Base-by-base conservation (phyloP, 768 basidiomycete species). In the Gymnopilus junonius region DNA sequence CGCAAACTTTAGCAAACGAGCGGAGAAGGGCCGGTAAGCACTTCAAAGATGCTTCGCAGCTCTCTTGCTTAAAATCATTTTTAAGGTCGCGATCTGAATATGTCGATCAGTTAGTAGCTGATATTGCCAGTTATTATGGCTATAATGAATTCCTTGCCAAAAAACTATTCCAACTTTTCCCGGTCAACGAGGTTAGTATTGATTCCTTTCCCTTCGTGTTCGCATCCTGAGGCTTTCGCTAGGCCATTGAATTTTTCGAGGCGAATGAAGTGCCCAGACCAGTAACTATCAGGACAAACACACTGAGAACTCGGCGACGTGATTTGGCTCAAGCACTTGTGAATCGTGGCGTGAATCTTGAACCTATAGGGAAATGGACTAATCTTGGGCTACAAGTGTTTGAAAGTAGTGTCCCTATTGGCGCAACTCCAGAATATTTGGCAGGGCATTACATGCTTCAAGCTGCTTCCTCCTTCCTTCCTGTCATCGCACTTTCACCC, bases 381-480 rank as follows among this genome's bases (percentile, higher is more conserved):
- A 99, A 98, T 72, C 96, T 98, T 65, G 97, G 97, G 15, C 83
- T 99, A n/a, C 97, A 99, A 76, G 92, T 99, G 3, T 99, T 99
- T 74, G 97, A 98, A 78, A 94, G 92, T 66, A 89, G 86, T 64
- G 95, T 99, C 1, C 97, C 97, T 0, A 94, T 99, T 65, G 97
- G 94, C 74, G 97, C 97, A 6, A 99, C 97, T 2, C 97, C 97
- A 11, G 97, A 99, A 79, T 99, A 99, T 77, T 87, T 99, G 39
- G 95, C 97, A 0, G 97, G 97, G 2, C 96, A 99, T 74, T 99
- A 99, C 78, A 99, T 99, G 94, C 91, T 99, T 25, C 97, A 99
- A 81, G 94, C 97, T 6, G 97, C 97, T 11, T 97, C 95, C 5
- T 99, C 97, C 0, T 98, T 99, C 84, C 85, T 99, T n/a, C 97